Evolutionary conservation across 305 asterid genomes (phyloP).

Genomic region (Rubia tinctorum): DNA sequence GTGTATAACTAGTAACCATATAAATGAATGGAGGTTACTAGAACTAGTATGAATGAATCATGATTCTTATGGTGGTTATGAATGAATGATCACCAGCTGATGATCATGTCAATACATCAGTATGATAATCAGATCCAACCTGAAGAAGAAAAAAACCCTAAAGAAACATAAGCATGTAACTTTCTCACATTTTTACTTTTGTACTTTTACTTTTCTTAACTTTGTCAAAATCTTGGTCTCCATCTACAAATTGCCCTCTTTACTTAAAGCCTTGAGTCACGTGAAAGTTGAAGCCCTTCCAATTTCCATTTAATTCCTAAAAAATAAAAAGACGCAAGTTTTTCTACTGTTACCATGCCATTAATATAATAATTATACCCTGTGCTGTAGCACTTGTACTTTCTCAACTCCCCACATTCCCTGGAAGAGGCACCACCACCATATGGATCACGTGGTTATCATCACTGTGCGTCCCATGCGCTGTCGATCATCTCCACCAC

Average conservation of each 20-base stretch:
- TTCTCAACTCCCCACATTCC: conserved; percentile 50
- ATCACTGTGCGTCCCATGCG: conserved; percentile 41
- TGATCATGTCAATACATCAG: not conserved
- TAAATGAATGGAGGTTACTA: no score
- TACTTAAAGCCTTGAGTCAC: conserved; percentile 28
- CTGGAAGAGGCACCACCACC: conserved; percentile 22
- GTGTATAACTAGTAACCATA: no score
- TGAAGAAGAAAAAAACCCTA: not conserved
- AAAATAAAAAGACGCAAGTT: conserved; percentile 8
- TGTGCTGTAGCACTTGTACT: conserved; percentile 17
- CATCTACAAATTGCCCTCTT: conserved; percentile 16
- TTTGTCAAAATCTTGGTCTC: conserved; percentile 18
- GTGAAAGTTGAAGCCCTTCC: conserved; percentile 27
- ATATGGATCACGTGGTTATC: conserved; percentile 8
- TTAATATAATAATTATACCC: not conserved
- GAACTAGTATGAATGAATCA: no score
- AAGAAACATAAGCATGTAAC: not conserved
- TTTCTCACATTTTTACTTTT: not conserved
- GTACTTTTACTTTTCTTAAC: conserved; percentile 18
- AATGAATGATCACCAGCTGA: not conserved
- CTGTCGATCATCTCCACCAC: conserved; percentile 29
- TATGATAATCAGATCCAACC: conserved; percentile 2
- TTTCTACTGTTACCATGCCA: conserved; percentile 6
- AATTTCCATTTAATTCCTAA: conserved; percentile 4
- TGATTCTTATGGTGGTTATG: no score